Evolutionary conservation across 129 eudicot species (phyloP).

Genomic region (Saussurea involucrata): DNA sequence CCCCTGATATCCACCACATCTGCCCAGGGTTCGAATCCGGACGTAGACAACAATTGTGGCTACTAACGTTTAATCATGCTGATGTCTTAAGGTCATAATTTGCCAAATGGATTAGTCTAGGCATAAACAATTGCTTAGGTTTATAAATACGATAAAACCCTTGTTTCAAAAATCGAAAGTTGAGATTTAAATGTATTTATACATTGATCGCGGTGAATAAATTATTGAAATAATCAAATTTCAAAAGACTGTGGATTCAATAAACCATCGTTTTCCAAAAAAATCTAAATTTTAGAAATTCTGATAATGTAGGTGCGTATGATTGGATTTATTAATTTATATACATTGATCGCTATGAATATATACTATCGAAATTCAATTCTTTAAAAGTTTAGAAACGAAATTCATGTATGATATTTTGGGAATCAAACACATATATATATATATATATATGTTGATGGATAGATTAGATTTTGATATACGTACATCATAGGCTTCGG

Average conservation of each 20-base stretch:
- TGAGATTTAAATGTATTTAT: not conserved
- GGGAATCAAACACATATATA: not conserved
- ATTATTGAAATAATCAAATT: not conserved
- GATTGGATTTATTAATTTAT: not conserved
- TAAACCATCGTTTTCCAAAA: not conserved
- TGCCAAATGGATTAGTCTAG: too few relatives aligned
- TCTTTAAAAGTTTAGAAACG: too few relatives aligned
- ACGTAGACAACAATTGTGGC: too few relatives aligned
- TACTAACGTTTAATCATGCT: too few relatives aligned
- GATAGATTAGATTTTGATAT: not conserved
- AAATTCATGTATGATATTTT: too few relatives aligned
- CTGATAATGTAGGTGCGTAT: not conserved
- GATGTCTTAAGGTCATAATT: too few relatives aligned
- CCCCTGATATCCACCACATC: too few relatives aligned
- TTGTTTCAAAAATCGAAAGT: not conserved
- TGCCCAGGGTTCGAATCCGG: too few relatives aligned
- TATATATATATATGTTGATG: not conserved
- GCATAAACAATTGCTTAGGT: too few relatives aligned
- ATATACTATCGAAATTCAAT: not conserved
- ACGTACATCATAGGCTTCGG: slow-evolving; percentile 79
- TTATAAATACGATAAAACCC: not conserved
- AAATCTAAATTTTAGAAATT: not conserved
- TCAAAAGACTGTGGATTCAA: not conserved
- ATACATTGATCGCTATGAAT: slow-evolving; percentile 5
- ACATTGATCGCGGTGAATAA: slow-evolving; percentile 1